phyloP scores from a whole-genome alignment of 371 early-diverging fungal species.

The Chytridium lagenaria region DNA sequence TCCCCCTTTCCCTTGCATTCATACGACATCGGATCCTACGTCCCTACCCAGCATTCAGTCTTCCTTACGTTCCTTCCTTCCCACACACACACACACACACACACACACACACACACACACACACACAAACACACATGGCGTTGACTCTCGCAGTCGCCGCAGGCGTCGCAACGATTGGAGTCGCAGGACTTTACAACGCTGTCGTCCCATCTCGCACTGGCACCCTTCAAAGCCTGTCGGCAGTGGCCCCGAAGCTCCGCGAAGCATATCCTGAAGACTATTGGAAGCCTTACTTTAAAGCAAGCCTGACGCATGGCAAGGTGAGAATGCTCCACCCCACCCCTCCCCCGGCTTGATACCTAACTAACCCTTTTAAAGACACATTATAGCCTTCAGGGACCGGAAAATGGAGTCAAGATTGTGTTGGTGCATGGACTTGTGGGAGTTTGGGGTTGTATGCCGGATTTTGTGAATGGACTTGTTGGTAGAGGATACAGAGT shows the following conservation, averaged over 20 bases:
- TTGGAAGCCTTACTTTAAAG: not conserved
- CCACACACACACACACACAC: too few species aligned
- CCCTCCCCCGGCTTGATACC: not conserved
- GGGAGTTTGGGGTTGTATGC: not conserved
- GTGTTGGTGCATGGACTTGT: slow-evolving; percentile 66
- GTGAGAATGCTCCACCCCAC: not conserved
- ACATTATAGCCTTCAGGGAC: slow-evolving; percentile 63
- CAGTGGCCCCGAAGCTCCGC: not conserved
- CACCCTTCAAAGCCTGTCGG: not conserved
- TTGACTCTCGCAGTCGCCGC: not conserved
- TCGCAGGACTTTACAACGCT: not conserved
- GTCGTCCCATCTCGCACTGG: not conserved
- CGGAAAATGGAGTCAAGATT: slow-evolving; percentile 55
- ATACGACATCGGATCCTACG: too few species aligned
- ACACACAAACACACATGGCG: not conserved
- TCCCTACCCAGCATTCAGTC: too few species aligned
- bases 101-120: too few species aligned
- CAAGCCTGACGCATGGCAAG: not conserved
- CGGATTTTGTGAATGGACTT: slow-evolving; percentile 22
- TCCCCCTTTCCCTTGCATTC: too few species aligned
- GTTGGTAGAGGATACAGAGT: slow-evolving; percentile 36
- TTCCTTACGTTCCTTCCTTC: too few species aligned
- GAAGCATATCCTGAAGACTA: not conserved
- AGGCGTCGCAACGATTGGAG: not conserved
- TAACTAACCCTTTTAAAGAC: slow-evolving; percentile 31